Percentiles rank a stretch among this genome's conserved stretches.
These are phyloP conservation scores for Margaritispora aquatica DNA, from an alignment of 495 filamentous ascomycete species.

Conservation along the genomic window DNA sequence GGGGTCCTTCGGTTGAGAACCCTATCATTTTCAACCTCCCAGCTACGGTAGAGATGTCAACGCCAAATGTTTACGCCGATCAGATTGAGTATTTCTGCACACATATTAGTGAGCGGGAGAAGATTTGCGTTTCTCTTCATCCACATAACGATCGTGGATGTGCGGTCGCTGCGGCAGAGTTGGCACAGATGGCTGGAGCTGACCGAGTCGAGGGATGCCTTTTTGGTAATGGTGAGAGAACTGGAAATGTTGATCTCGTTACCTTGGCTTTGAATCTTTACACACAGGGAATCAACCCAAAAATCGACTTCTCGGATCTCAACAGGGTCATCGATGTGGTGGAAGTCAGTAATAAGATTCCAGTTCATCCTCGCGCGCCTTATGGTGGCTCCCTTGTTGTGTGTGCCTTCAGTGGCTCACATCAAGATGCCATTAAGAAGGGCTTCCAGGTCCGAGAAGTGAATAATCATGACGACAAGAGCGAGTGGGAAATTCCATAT, in stretches of 20 bases:
- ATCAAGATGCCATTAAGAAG: conserved; percentile 98
- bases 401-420: conserved; percentile 83
- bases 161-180: conserved; percentile 76
- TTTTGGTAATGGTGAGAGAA: conserved; percentile 94
- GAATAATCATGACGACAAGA: conserved; percentile 49
- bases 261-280: conserved; percentile 94
- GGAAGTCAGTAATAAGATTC: conserved; percentile 91
- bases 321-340: conserved; percentile 83
- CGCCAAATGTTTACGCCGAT: conserved; percentile 94
- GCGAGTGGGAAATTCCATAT: conserved; percentile 72
- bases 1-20: conserved; percentile 75
- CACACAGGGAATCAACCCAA: conserved; percentile 85
- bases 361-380: conserved; percentile 79
- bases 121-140: conserved; percentile 78
- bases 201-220: conserved; percentile 92
- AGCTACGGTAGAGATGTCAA: conserved; percentile 93
- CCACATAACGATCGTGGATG: conserved; percentile 95
- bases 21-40: conserved; percentile 98
- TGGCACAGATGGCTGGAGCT: conserved; percentile 96
- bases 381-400: conserved; percentile 88
- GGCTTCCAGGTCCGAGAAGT: conserved; percentile 73
- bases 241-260: conserved; percentile 94
- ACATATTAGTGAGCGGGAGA: conserved; percentile 70
- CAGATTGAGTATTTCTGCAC: conserved; percentile 95
- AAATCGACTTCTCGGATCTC: conserved; percentile 90